A percentile compares a stretch with the other conserved stretches of the same genome.
Conservation (phyloP, 176 grass and related monocot genomes). For the Eleusine coracana region DNA sequence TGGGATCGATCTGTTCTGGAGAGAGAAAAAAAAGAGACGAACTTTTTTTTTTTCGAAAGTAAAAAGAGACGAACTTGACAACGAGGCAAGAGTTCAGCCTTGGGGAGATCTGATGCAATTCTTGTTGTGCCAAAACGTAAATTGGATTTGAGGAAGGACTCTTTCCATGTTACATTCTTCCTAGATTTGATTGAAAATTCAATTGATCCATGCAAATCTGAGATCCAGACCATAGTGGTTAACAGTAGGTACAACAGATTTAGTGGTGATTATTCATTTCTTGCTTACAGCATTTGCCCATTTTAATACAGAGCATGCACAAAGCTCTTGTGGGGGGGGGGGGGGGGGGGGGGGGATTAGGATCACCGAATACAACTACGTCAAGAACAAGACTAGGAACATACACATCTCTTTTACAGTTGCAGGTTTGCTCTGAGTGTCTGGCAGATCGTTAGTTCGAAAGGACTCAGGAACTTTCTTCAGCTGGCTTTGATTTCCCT, state of each 20-base stretch:
- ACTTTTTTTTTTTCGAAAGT: background rate
- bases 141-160: no score
- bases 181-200: no score
- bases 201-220: no score
- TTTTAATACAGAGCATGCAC: background rate
- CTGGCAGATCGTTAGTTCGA: background rate
- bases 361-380: background rate
- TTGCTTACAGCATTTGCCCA: background rate
- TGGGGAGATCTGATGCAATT: no score
- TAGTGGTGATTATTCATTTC: background rate
- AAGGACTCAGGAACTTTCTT: constrained; percentile 32
- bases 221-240: background rate
- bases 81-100: no score
- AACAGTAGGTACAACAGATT: background rate
- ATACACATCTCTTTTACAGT: background rate
- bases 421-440: background rate
- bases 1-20: no score
- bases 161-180: no score
- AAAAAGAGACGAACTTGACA: no score
- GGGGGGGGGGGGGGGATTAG: background rate
- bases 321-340: background rate
- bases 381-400: background rate
- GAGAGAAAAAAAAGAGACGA: no score
- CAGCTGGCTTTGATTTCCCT: constrained; percentile 49
- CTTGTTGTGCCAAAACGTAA: no score